These are phyloP conservation scores for Coemansia sp. DNA, from an alignment of 192 early-diverging fungal genomes.

Conservation along the genomic window DNA sequence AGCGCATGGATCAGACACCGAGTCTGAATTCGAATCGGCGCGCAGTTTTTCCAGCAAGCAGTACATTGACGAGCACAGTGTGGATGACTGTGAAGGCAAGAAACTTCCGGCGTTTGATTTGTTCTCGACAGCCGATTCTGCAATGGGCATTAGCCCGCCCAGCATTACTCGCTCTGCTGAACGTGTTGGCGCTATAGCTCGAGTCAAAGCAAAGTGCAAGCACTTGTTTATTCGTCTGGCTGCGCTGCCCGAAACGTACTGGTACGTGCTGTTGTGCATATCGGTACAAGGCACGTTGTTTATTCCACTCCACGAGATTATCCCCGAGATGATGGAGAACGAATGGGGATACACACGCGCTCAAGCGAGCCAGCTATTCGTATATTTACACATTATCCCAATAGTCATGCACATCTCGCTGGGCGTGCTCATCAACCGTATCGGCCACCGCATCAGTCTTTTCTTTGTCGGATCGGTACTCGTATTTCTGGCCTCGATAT, in stretches of 20 bases:
- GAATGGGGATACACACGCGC: conserved; percentile 50
- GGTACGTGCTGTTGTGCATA: conserved; percentile 48
- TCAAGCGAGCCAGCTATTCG: conserved; percentile 49
- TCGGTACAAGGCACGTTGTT: conserved; percentile 51
- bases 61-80: background rate
- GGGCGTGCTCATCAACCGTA: conserved; percentile 60
- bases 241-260: conserved; percentile 52
- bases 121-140: background rate
- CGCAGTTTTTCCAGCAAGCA: conserved; percentile 9
- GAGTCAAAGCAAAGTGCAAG: conserved; percentile 26
- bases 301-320: conserved; percentile 50
- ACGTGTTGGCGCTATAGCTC: background rate
- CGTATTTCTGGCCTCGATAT: conserved; percentile 38
- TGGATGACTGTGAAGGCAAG: background rate
- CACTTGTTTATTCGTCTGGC: conserved; percentile 40
- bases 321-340: conserved; percentile 54
- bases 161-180: background rate
- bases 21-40: conserved; percentile 1
- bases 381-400: conserved; percentile 57
- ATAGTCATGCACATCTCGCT: conserved; percentile 56
- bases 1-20: background rate
- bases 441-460: conserved; percentile 54
- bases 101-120: background rate
- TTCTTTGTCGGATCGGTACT: conserved; percentile 42
- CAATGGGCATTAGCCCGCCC: background rate